Conservation (phyloP, 2,329 filamentous ascomycete species). For the Aspergillus sp. region DNA sequence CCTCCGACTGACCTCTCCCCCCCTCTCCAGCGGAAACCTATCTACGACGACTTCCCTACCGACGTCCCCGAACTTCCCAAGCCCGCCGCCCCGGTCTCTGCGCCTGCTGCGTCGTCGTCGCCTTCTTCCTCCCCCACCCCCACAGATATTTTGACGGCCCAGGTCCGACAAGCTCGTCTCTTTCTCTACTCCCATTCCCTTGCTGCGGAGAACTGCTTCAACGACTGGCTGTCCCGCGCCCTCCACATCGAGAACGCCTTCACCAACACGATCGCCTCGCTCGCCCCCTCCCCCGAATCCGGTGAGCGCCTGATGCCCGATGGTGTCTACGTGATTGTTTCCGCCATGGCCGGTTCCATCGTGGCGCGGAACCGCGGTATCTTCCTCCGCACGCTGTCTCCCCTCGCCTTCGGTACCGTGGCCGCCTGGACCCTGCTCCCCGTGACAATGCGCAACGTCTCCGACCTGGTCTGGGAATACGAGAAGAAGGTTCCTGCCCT, state of each 20-base stretch:
- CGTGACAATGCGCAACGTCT: conserved; percentile 84
- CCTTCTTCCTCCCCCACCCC: conserved; percentile 61
- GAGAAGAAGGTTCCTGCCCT: conserved; percentile 84
- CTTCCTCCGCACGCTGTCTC: conserved; percentile 71
- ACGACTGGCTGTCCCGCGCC: conserved; percentile 73
- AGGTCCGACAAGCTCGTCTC: conserved; percentile 77
- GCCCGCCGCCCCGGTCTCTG: conserved; percentile 16
- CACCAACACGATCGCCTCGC: conserved; percentile 80
- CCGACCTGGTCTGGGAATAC: conserved; percentile 83
- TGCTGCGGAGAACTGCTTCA: conserved; percentile 75
- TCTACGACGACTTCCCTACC: conserved; percentile 41
- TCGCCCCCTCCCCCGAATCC: conserved; percentile 80
- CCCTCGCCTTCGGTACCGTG: conserved; percentile 74
- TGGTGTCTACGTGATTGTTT: conserved; percentile 85
- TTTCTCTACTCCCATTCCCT: conserved; percentile 75
- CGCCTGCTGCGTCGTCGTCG: conserved; percentile 26
- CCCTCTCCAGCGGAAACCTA: conserved; percentile 38
- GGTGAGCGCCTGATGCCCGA: conserved; percentile 89
- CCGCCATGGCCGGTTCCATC: conserved; percentile 93
- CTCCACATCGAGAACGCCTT: conserved; percentile 86
- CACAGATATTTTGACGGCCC: conserved; percentile 80
- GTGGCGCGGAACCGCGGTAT: conserved; percentile 84
- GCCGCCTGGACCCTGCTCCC: conserved; percentile 84
- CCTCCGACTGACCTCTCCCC: not conserved
- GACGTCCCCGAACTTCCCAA: conserved; percentile 27